Percentiles rank a stretch among this genome's conserved stretches.
phyloP scores from a whole-genome alignment of 116 monocot genomes.

The Thalassia testudinum region DNA sequence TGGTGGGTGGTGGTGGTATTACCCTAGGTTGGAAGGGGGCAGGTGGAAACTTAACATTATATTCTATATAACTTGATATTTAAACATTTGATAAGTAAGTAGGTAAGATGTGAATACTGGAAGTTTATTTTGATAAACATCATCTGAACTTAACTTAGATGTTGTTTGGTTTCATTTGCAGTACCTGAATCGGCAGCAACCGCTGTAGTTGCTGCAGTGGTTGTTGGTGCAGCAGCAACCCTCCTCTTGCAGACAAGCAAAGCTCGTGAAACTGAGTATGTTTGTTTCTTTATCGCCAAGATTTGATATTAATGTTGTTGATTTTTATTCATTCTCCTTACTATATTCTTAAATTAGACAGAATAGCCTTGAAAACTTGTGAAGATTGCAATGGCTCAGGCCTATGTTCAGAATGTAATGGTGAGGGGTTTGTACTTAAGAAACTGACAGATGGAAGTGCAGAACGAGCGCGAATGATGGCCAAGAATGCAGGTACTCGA shows the following conservation, averaged over 20 bases:
- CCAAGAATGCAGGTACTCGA: slow-evolving; percentile 71
- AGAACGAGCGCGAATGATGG: slow-evolving; percentile 57
- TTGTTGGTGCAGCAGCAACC: slow-evolving; percentile 54
- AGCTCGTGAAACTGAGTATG: slow-evolving; percentile 20
- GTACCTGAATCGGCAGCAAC: slow-evolving; percentile 58
- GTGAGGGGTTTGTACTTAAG: slow-evolving; percentile 85
- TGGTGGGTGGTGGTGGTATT: no score
- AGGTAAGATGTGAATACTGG: no score
- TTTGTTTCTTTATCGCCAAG: slow-evolving; percentile 5
- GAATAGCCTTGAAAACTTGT: slow-evolving; percentile 31
- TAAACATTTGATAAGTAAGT: no score
- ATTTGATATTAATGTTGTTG: background rate
- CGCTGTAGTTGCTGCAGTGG: slow-evolving; percentile 30
- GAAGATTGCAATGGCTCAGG: slow-evolving; percentile 91
- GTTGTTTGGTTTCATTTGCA: slow-evolving; percentile 17
- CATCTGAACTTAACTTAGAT: slow-evolving; percentile 4
- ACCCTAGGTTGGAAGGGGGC: no score
- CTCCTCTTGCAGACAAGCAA: slow-evolving; percentile 37
- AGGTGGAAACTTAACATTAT: no score
- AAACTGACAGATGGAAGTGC: slow-evolving; percentile 58
- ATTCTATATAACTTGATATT: no score
- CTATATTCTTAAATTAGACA: slow-evolving; percentile 29
- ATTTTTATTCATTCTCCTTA: slow-evolving; percentile 1
- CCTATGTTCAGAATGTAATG: slow-evolving; percentile 69
- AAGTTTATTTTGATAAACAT: no score